Evolutionary conservation across 2,329 filamentous ascomycete species (phyloP), one percentile per base, ranked within the genome.

Genomic region (Sporothrix mexicana): DNA sequence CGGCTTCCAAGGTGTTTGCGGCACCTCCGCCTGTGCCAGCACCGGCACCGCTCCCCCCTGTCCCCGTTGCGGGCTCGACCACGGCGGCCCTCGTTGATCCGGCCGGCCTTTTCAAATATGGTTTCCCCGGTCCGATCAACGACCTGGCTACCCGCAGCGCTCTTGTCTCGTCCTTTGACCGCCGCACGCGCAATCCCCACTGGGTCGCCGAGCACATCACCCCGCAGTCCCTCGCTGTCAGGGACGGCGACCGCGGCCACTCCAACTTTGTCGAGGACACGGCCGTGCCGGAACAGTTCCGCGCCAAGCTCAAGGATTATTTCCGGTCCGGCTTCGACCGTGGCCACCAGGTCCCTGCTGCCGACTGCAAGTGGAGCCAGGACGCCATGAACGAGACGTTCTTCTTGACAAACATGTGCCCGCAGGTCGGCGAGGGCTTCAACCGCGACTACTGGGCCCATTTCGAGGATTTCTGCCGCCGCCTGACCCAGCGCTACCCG

Each of bases 381-480:
- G 82, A 88, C 49, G 95, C 96, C 76, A 97, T 99, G 94, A 90
- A 99, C 83, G 93, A 93, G 73, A 99, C 96, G 2, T 99, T 99
- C 80, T 91, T 90, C 79, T 88, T 99, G 72, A 92, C 88, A 80
- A 99, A 99, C 84, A 99, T 99, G 95, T 97, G 95, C 80, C 96
- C 96, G 45, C 96, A 99, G 84, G 96, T 99, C 43, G 96, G 96
- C 77, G 94, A 98, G 80, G 96, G 96, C 73, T 99, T 99, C 87
- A 99, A 99, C 84, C 89, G 96, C 69, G 96, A 99, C 84, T 99
- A 99, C 88, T 99, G 96, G 96, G 93, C 96, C 51, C 96, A 99
- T 82, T 95, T 99, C 77, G 96, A 99, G 84, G 95, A 98, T 80
- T 99, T 98, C 80, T 98, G 95, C 83, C 89, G 96, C 10, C 86